Evolutionary conservation across 2,329 filamentous ascomycete genomes (phyloP).

Genomic region (Canariomyces notabilis): DNA sequence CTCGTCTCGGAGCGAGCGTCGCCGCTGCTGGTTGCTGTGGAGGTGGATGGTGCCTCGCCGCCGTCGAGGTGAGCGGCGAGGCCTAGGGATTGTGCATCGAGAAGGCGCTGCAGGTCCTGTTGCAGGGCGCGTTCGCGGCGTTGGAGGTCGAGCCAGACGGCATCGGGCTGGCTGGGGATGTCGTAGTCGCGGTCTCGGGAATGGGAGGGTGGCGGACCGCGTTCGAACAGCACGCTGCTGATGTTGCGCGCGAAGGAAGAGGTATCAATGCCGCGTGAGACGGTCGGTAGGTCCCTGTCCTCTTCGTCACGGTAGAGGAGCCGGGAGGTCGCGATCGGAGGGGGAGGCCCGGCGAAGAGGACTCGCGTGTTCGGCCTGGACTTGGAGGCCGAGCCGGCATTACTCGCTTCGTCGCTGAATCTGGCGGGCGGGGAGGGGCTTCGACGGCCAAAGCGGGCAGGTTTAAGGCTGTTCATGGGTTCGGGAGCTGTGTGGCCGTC

Average conservation of each 20-base stretch:
- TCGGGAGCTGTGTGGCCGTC: constrained; percentile 20
- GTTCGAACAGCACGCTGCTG: constrained; percentile 38
- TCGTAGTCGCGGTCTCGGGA: constrained; percentile 23
- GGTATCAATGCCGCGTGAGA: constrained; percentile 5
- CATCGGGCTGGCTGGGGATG: constrained; percentile 37
- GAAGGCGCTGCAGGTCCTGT: constrained; percentile 42
- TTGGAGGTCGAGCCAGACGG: constrained; percentile 43
- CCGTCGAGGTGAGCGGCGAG: constrained; percentile 36
- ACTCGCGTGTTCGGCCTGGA: constrained; percentile 25
- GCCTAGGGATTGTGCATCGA: constrained; percentile 46
- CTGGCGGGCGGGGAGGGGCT: constrained; percentile 15
- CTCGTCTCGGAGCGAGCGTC: constrained; percentile 31
- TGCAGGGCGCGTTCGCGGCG: constrained; percentile 43
- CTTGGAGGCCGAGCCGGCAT: constrained; percentile 31
- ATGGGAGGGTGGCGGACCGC: constrained; percentile 8
- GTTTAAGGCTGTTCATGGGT: constrained; percentile 3
- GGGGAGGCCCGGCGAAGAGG: constrained; percentile 46
- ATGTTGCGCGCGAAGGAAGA: constrained; percentile 26
- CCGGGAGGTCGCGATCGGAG: constrained; percentile 44
- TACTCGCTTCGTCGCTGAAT: constrained; percentile 25
- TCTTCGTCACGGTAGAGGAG: constrained; percentile 33
- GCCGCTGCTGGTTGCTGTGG: constrained; percentile 13
- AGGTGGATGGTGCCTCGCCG: constrained; percentile 15
- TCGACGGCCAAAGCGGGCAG: constrained; percentile 14
- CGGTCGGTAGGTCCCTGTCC: constrained; percentile 14